Conservation (phyloP, 2,329 filamentous ascomycete genomes). For the Byssoonygena ceratinophila region DNA sequence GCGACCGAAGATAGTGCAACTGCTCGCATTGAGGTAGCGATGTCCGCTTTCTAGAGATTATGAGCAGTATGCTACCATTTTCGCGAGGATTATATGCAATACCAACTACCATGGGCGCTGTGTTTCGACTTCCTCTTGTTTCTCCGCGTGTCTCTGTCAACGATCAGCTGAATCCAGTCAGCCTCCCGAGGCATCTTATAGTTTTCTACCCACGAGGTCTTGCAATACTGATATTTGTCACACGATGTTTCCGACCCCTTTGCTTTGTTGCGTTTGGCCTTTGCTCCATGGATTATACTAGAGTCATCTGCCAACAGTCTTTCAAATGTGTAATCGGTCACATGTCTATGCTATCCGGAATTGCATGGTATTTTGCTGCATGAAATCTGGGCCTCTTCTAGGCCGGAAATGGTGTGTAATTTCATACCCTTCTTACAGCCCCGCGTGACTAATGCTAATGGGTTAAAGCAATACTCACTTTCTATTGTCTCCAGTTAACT, state of each 20-base stretch:
- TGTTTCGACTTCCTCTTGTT: background rate
- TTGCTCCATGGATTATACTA: background rate
- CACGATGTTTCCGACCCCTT: background rate
- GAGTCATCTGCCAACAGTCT: background rate
- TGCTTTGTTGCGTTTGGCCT: background rate
- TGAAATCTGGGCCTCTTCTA: background rate
- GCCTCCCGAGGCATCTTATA: background rate
- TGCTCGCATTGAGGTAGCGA: background rate
- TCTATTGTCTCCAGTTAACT: too few species aligned
- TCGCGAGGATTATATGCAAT: background rate
- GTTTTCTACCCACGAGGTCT: background rate
- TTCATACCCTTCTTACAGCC: background rate
- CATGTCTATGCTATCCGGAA: conserved; percentile 4
- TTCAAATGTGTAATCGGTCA: background rate
- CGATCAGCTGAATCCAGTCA: background rate
- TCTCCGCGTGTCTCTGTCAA: background rate
- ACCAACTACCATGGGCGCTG: background rate
- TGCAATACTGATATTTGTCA: conserved; percentile 5
- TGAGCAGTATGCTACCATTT: background rate
- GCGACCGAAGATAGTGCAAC: background rate
- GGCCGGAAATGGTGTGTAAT: background rate
- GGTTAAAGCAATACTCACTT: too few species aligned
- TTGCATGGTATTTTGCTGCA: conserved; percentile 1
- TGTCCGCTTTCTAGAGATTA: background rate
- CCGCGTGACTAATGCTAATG: background rate